Evolutionary conservation across 1,284 basidiomycete species (phyloP).

Genomic region (Naganishia liquefaciens): DNA sequence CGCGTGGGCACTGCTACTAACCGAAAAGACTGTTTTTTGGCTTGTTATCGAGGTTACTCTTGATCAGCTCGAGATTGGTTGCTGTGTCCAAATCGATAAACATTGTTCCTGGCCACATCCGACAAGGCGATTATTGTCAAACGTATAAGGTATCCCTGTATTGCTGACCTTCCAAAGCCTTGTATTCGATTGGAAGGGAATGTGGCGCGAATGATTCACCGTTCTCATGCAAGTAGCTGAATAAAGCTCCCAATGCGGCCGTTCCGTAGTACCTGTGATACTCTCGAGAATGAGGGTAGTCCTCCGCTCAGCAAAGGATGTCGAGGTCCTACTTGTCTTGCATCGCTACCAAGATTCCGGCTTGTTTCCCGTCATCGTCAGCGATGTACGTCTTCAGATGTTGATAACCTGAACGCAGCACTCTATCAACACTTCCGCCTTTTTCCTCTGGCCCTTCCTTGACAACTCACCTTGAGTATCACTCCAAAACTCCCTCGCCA

Average conservation of each 20-base stretch:
- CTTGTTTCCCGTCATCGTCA: conserved; percentile 69
- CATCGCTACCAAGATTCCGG: conserved; percentile 70
- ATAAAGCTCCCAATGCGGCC: conserved; percentile 77
- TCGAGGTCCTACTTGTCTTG: conserved; percentile 66
- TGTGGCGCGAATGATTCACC: conserved; percentile 68
- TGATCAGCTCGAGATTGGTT: conserved; percentile 80
- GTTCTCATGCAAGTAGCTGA: conserved; percentile 71
- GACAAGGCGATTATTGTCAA: background rate
- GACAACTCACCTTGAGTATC: conserved; percentile 65
- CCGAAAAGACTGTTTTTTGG: conserved; percentile 72
- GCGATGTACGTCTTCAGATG: conserved; percentile 73
- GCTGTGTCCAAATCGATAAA: conserved; percentile 87
- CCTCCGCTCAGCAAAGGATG: background rate
- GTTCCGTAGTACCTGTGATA: conserved; percentile 13
- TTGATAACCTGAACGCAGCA: conserved; percentile 63
- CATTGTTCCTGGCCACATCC: conserved; percentile 68
- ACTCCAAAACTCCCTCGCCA: conserved; percentile 79
- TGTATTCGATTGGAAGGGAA: conserved; percentile 77
- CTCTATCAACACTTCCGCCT: too few relatives aligned
- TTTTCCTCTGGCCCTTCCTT: background rate
- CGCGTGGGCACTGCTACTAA: conserved; percentile 47
- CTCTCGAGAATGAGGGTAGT: conserved; percentile 60
- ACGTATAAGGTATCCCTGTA: conserved; percentile 8
- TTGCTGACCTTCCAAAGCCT: conserved; percentile 64
- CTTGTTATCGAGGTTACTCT: conserved; percentile 67